Percentiles rank a stretch among this genome's conserved stretches.
These are phyloP conservation scores for Plenodomus biglobosus DNA, from an alignment of 2,329 filamentous ascomycete species.

Conservation along the genomic window DNA sequence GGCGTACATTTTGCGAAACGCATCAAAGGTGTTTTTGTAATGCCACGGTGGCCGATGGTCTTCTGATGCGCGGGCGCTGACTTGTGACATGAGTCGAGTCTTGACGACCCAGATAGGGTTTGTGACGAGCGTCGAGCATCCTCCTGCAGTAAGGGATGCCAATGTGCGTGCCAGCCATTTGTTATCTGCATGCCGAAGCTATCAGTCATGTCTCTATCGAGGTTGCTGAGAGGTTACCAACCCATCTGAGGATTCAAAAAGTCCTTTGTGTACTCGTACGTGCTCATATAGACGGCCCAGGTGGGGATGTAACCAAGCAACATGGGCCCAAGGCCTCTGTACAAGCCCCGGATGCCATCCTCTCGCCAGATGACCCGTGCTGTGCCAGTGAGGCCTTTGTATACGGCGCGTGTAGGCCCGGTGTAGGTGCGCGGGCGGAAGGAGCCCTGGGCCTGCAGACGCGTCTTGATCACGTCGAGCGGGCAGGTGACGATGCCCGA, in stretches of 20 bases:
- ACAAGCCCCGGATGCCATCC: slow-evolving; percentile 87
- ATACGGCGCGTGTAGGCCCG: slow-evolving; percentile 60
- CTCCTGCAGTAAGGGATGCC: slow-evolving; percentile 87
- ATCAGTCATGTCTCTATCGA: slow-evolving; percentile 12
- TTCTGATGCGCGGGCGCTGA: slow-evolving; percentile 58
- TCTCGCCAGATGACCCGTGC: slow-evolving; percentile 81
- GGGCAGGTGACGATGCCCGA: slow-evolving; percentile 95
- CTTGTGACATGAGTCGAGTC: slow-evolving; percentile 95
- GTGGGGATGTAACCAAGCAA: slow-evolving; percentile 94
- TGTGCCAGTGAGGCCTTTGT: slow-evolving; percentile 85
- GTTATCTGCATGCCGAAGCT: slow-evolving; percentile 55
- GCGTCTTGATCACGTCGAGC: slow-evolving; percentile 98
- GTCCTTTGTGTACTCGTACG: slow-evolving; percentile 87
- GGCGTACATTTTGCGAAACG: slow-evolving; percentile 92
- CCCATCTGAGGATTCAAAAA: slow-evolving; percentile 67
- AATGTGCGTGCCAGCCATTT: slow-evolving; percentile 78
- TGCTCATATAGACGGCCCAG: slow-evolving; percentile 97
- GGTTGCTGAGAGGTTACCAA: slow-evolving; percentile 17
- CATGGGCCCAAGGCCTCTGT: slow-evolving; percentile 90
- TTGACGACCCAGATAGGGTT: slow-evolving; percentile 99
- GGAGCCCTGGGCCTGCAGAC: slow-evolving; percentile 91
- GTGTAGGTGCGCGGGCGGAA: slow-evolving; percentile 61
- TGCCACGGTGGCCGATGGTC: slow-evolving; percentile 76
- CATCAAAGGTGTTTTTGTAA: slow-evolving; percentile 86
- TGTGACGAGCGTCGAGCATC: slow-evolving; percentile 88